These are phyloP conservation scores for Neurospora crassa DNA, from an alignment of 2,329 filamentous ascomycete species.

Conservation along the genomic window DNA sequence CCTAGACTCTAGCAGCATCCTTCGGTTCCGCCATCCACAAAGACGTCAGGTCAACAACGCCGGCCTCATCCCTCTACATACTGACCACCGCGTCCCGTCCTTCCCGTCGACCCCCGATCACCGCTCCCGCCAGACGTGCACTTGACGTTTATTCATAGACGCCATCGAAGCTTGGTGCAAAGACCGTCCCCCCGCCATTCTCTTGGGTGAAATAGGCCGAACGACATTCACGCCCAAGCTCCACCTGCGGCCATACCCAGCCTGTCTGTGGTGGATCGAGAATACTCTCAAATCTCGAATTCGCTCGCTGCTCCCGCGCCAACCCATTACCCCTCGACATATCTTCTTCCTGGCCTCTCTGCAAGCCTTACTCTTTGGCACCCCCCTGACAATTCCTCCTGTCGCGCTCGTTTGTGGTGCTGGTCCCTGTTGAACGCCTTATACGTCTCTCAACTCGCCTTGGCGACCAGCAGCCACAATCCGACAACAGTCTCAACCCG, in stretches of 20 bases:
- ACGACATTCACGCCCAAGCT: neutral
- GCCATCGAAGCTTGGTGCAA: neutral
- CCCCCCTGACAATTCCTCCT: neutral
- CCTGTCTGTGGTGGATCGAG: neutral
- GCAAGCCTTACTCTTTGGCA: neutral
- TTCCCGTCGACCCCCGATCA: neutral
- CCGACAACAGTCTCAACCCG: neutral
- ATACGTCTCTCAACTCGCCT: neutral
- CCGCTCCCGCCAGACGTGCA: neutral
- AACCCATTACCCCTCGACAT: neutral
- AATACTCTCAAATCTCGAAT: neutral
- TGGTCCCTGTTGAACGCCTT: neutral
- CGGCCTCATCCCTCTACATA: neutral
- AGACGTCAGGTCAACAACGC: neutral
- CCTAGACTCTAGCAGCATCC: neutral
- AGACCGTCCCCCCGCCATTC: neutral
- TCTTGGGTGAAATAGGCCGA: neutral
- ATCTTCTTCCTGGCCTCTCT: neutral
- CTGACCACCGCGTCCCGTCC: neutral
- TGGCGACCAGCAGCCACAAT: neutral
- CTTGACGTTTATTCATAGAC: neutral
- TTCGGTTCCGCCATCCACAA: neutral
- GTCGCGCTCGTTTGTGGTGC: neutral
- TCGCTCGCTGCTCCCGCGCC: neutral
- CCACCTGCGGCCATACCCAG: neutral